phyloP scores from a whole-genome alignment of 768 basidiomycete genomes.

The Multifurca ochricompacta region DNA sequence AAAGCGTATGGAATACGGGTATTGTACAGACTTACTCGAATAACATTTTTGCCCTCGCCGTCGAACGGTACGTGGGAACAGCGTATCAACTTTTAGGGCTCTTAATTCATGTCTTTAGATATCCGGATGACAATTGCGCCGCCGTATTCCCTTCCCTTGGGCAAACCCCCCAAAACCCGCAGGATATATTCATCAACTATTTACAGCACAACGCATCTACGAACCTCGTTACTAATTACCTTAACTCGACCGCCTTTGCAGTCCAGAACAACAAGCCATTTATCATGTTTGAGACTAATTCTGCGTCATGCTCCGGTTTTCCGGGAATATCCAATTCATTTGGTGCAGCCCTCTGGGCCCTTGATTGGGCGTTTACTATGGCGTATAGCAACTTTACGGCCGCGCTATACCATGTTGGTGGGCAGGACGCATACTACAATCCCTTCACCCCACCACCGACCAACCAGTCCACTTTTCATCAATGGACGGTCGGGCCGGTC shows the following conservation, averaged over 20 bases:
- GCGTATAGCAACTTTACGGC: constrained; percentile 40
- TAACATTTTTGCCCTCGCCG: constrained; percentile 7
- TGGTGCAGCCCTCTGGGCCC: constrained; percentile 43
- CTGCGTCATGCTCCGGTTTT: constrained; percentile 45
- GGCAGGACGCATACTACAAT: constrained; percentile 60
- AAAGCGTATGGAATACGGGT: constrained; percentile 18
- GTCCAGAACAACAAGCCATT: constrained; percentile 35
- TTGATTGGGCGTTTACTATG: constrained; percentile 48
- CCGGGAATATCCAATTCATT: constrained; percentile 51
- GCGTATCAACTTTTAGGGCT: background rate
- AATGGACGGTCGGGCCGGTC: constrained; percentile 68
- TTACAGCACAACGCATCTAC: constrained; percentile 52
- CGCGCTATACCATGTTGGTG: constrained; percentile 47
- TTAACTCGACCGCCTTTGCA: constrained; percentile 37
- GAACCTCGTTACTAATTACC: constrained; percentile 44
- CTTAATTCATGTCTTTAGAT: constrained; percentile 32
- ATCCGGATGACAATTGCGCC: constrained; percentile 57
- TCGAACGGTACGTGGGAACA: constrained; percentile 14
- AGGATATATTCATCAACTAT: constrained; percentile 45
- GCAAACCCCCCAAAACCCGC: constrained; percentile 30
- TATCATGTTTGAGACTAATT: constrained; percentile 52
- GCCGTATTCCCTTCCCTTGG: constrained; percentile 37
- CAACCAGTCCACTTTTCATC: constrained; percentile 46
- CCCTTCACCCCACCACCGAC: constrained; percentile 40
- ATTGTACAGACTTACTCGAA: constrained; percentile 3